Percentiles rank a stretch among this genome's conserved stretches.
Evolutionary conservation across 164 flowering plant genomes (phyloP).

Genomic region (Pachysandra terminalis): DNA sequence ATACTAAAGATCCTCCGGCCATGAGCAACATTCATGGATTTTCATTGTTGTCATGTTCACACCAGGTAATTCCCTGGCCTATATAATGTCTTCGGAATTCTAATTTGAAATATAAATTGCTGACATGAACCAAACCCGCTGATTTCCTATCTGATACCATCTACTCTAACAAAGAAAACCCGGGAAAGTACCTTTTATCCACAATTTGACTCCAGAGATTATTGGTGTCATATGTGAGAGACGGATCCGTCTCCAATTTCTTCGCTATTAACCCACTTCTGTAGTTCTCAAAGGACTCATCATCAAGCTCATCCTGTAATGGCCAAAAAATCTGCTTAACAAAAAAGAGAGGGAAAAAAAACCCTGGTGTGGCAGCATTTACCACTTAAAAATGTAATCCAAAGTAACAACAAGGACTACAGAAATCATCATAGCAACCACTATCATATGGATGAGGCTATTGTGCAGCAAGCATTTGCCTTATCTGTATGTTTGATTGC

Average conservation of each 20-base stretch:
- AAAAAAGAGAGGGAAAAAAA: not conserved
- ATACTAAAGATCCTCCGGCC: too few species aligned
- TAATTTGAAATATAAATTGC: not conserved
- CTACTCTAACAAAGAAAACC: not conserved
- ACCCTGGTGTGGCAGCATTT: not conserved
- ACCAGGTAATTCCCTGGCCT: not conserved
- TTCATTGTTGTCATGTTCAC: too few species aligned
- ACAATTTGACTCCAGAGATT: constrained; percentile 74
- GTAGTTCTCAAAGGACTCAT: constrained; percentile 70
- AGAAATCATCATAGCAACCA: too few species aligned
- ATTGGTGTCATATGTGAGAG: constrained; percentile 66
- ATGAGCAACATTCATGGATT: too few species aligned
- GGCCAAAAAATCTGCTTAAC: not conserved
- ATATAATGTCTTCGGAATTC: not conserved
- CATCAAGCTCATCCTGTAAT: constrained; percentile 73
- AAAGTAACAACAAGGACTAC: not conserved
- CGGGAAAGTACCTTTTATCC: constrained; percentile 65
- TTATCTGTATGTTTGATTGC: too few species aligned
- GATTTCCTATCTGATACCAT: too few species aligned
- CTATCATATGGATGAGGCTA: not conserved
- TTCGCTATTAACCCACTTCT: constrained; percentile 66
- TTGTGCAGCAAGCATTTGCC: too few species aligned
- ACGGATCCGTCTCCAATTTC: constrained; percentile 85
- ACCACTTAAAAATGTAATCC: not conserved
- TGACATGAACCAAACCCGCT: not conserved